phyloP scores from a whole-genome alignment of 192 early-diverging fungal genomes.

The Dispira parvispora region DNA sequence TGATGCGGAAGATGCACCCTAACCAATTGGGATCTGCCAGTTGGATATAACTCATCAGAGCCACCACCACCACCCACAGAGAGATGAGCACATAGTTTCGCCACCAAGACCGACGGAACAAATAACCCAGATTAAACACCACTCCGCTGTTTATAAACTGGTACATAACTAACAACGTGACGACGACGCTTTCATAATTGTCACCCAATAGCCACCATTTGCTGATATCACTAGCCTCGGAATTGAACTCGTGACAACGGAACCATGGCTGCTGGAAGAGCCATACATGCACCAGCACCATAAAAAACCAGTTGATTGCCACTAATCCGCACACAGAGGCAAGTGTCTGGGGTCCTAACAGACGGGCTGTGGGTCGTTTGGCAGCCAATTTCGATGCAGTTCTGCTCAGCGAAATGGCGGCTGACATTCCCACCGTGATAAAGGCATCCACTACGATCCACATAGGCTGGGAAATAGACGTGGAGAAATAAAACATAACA shows the following conservation, averaged over 20 bases:
- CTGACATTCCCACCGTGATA: conserved; percentile 41
- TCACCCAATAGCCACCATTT: conserved; percentile 59
- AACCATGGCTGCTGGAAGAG: conserved; percentile 59
- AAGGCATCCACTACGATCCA: conserved; percentile 68
- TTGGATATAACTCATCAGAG: conserved; percentile 31
- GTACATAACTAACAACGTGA: conserved; percentile 41
- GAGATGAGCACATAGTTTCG: conserved; percentile 41
- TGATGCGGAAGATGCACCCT: conserved; percentile 51
- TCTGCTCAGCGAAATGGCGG: conserved; percentile 45
- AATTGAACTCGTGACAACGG: conserved; percentile 67
- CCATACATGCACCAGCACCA: conserved; percentile 32
- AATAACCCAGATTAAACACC: conserved; percentile 50
- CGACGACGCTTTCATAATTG: conserved; percentile 53
- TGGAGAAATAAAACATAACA: conserved; percentile 56
- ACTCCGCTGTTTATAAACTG: conserved; percentile 57
- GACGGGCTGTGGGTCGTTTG: conserved; percentile 53
- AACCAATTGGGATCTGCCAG: conserved; percentile 51
- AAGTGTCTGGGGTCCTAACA: conserved; percentile 54
- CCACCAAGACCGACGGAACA: conserved; percentile 41
- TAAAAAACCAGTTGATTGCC: conserved; percentile 51
- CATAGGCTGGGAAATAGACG: conserved; percentile 44
- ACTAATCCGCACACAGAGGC: conserved; percentile 49
- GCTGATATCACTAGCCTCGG: conserved; percentile 33
- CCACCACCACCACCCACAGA: conserved; percentile 31
- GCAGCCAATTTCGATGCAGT: conserved; percentile 36